Conservation (phyloP, 495 filamentous ascomycete species). For the Xylaria acuta region DNA sequence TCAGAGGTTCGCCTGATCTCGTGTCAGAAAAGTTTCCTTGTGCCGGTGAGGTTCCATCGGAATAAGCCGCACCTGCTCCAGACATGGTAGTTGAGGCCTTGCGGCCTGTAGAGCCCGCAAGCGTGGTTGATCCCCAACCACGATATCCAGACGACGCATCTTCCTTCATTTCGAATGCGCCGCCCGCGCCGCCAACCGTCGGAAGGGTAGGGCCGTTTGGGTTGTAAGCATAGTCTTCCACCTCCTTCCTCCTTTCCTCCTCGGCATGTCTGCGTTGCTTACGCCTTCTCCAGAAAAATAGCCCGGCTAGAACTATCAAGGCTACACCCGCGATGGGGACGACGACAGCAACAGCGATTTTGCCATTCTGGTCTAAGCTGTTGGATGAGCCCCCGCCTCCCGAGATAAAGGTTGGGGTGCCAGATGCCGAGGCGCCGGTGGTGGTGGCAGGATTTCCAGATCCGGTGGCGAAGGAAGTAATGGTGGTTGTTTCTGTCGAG, state of each 20-base stretch:
- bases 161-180: conserved; percentile 70
- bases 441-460: not conserved
- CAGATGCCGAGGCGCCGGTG: not conserved
- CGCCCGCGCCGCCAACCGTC: conserved; percentile 61
- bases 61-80: conserved; percentile 71
- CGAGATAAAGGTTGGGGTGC: conserved; percentile 7
- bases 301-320: conserved; percentile 72
- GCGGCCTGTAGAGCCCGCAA: conserved; percentile 70
- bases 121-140: conserved; percentile 89
- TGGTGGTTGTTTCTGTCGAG: conserved; percentile 35
- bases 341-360: conserved; percentile 90
- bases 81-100: conserved; percentile 90
- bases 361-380: conserved; percentile 67
- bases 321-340: conserved; percentile 91
- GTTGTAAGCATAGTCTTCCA: conserved; percentile 96
- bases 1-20: conserved; percentile 71
- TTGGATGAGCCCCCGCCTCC: conserved; percentile 29
- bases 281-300: conserved; percentile 87
- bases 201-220: conserved; percentile 90
- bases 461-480: conserved; percentile 22
- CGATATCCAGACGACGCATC: conserved; percentile 80
- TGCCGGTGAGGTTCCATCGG: conserved; percentile 77
- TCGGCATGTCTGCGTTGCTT: conserved; percentile 84
- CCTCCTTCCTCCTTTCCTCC: conserved; percentile 88
- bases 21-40: conserved; percentile 74